Percentiles rank a stretch among this genome's conserved stretches.
Conservation (phyloP, 2,329 filamentous ascomycete genomes). For the Colletotrichum echinochloae region DNA sequence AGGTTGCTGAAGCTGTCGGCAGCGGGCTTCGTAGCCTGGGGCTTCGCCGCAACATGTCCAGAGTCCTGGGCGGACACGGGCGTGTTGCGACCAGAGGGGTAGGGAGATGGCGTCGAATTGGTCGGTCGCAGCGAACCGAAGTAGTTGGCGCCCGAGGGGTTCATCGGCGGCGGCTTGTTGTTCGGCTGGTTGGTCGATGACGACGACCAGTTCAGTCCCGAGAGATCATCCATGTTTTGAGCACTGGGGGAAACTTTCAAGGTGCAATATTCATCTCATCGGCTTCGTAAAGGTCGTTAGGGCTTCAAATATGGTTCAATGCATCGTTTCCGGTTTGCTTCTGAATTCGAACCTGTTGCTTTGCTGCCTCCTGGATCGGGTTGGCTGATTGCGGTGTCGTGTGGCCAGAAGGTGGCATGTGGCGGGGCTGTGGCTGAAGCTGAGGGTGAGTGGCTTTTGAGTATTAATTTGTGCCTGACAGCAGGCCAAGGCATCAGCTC, state of each 20-base stretch:
- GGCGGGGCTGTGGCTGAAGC: constrained; percentile 37
- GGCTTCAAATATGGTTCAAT: constrained; percentile 32
- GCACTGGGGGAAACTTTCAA: constrained; percentile 8
- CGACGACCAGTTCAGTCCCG: constrained; percentile 68
- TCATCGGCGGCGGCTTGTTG: constrained; percentile 58
- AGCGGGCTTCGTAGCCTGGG: constrained; percentile 61
- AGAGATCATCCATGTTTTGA: constrained; percentile 70
- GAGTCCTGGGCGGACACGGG: constrained; percentile 65
- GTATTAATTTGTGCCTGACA: not conserved
- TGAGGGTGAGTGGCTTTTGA: not conserved
- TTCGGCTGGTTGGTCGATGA: constrained; percentile 50
- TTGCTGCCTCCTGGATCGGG: constrained; percentile 26
- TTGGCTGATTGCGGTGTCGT: constrained; percentile 38
- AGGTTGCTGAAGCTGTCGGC: constrained; percentile 84
- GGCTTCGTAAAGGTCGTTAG: constrained; percentile 39
- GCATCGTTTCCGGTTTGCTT: constrained; percentile 37
- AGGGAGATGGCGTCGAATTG: constrained; percentile 66
- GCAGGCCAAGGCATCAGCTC: not conserved
- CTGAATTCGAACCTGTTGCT: constrained; percentile 11
- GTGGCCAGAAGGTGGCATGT: constrained; percentile 35
- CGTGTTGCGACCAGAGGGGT: constrained; percentile 67
- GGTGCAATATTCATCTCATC: constrained; percentile 37
- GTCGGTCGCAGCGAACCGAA: constrained; percentile 67
- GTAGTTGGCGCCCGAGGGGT: constrained; percentile 54
- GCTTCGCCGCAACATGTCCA: constrained; percentile 57